A percentile compares a stretch with the other conserved stretches of the same genome.
Conservation (phyloP, 73 alveolate species). For the Symbiodinium natans region DNA sequence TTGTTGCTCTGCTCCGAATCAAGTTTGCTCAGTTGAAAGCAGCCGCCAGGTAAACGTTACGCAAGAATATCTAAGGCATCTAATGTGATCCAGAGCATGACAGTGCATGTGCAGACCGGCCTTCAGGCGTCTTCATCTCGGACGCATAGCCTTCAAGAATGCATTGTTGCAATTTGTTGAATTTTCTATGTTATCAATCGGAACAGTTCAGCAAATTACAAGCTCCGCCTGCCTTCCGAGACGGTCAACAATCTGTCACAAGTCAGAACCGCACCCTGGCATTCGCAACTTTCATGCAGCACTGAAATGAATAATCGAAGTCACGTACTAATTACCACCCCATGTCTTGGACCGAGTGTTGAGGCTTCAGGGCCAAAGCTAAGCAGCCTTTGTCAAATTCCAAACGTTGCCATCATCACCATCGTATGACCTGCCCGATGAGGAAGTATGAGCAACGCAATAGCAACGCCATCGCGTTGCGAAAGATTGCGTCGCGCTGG, state of each 20-base stretch:
- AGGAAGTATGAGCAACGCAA: background rate
- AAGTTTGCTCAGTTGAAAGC: no score
- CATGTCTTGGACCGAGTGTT: background rate
- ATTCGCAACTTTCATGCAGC: background rate
- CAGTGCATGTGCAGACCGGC: no score
- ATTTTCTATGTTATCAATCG: background rate
- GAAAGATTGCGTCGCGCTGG: no score
- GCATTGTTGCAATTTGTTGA: background rate
- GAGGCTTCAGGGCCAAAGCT: background rate
- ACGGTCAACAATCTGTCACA: conserved; percentile 78
- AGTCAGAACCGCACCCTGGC: conserved; percentile 64
- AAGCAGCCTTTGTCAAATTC: conserved; percentile 58
- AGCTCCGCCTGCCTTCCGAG: conserved; percentile 6
- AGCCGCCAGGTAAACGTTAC: no score
- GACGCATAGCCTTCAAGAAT: conserved; percentile 18
- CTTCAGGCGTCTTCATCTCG: conserved; percentile 73
- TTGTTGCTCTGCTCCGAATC: no score
- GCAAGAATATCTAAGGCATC: no score
- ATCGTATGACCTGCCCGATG: conserved; percentile 32
- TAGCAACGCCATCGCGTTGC: no score
- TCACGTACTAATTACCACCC: background rate
- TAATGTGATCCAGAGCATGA: no score
- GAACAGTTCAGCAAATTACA: background rate
- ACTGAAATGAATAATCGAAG: background rate
- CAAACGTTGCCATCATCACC: conserved; percentile 85